Conservation (phyloP, 2,329 filamentous ascomycete species). For the Plectosphaerella sp. region DNA sequence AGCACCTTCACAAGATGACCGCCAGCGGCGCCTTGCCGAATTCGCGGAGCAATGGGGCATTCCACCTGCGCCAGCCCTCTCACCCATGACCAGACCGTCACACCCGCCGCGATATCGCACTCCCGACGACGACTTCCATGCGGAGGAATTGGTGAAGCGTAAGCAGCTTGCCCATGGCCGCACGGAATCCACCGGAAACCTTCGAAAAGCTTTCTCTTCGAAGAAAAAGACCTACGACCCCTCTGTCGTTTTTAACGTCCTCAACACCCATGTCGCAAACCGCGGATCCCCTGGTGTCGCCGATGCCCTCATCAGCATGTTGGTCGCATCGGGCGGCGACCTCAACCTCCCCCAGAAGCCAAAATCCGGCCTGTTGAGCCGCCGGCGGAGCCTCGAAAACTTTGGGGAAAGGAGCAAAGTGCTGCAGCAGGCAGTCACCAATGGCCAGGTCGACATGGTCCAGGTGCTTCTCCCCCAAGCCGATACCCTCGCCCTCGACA, state of each 20-base stretch:
- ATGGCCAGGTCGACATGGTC: slow-evolving; percentile 47
- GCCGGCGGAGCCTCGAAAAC: slow-evolving; percentile 45
- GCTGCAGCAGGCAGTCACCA: slow-evolving; percentile 45
- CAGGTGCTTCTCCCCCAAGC: slow-evolving; percentile 49
- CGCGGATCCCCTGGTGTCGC: slow-evolving; percentile 49
- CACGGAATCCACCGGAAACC: slow-evolving; percentile 19
- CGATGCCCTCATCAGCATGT: slow-evolving; percentile 48
- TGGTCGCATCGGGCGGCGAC: slow-evolving; percentile 45
- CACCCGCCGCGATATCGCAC: slow-evolving; percentile 38
- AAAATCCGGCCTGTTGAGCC: slow-evolving; percentile 41
- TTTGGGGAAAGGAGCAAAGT: slow-evolving; percentile 44
- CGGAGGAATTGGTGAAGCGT: slow-evolving; percentile 50
- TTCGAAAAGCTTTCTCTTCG: slow-evolving; percentile 38
- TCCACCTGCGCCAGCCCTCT: slow-evolving; percentile 30
- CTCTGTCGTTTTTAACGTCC: slow-evolving; percentile 46
- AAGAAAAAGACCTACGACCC: slow-evolving; percentile 49
- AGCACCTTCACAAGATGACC: slow-evolving; percentile 18
- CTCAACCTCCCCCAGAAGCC: slow-evolving; percentile 42
- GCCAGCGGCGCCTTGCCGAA: slow-evolving; percentile 42
- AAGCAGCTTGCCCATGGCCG: slow-evolving; percentile 28
- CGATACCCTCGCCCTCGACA: slow-evolving; percentile 45
- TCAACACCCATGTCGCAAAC: slow-evolving; percentile 44
- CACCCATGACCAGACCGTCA: slow-evolving; percentile 35
- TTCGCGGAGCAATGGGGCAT: slow-evolving; percentile 49
- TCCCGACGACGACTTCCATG: slow-evolving; percentile 43